Conservation (phyloP, 306 rosid species). For the Senna siamea region DNA sequence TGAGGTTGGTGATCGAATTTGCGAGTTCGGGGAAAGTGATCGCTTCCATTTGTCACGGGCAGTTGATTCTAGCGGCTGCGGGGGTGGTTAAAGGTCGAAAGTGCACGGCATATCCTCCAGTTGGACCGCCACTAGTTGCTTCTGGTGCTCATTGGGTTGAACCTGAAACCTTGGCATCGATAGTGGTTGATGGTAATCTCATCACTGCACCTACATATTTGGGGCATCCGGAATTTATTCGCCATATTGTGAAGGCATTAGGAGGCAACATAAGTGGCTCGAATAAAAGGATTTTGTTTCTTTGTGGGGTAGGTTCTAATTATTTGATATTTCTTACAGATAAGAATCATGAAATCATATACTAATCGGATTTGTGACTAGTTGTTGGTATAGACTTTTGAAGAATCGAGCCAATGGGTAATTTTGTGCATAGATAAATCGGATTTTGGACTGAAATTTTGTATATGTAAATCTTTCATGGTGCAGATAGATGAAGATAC, state of each 20-base stretch:
- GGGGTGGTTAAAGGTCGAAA: constrained; percentile 51
- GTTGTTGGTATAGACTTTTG: not conserved
- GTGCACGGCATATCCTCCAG: constrained; percentile 59
- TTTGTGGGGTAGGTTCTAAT: constrained; percentile 62
- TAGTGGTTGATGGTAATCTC: constrained; percentile 62
- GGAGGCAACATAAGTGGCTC: constrained; percentile 67
- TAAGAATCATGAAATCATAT: not conserved
- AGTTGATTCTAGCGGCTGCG: constrained; percentile 71
- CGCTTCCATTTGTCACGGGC: constrained; percentile 67
- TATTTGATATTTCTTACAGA: not conserved
- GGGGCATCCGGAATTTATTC: constrained; percentile 56
- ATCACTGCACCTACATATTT: constrained; percentile 50
- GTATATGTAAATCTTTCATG: not conserved
- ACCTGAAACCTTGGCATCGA: constrained; percentile 48
- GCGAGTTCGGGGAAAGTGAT: constrained; percentile 49
- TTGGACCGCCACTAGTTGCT: constrained; percentile 57
- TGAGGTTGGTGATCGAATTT: constrained; percentile 51
- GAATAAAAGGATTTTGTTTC: constrained; percentile 58
- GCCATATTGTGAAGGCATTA: constrained; percentile 59
- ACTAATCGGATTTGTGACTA: not conserved
- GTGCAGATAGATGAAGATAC: constrained; percentile 8
- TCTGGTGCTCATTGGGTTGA: constrained; percentile 77
- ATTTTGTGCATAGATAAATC: not conserved
- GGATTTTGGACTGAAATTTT: not conserved
- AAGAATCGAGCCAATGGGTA: not conserved